Base-by-base conservation (phyloP, 148 eudicot species). In the Spergularia marina region DNA sequence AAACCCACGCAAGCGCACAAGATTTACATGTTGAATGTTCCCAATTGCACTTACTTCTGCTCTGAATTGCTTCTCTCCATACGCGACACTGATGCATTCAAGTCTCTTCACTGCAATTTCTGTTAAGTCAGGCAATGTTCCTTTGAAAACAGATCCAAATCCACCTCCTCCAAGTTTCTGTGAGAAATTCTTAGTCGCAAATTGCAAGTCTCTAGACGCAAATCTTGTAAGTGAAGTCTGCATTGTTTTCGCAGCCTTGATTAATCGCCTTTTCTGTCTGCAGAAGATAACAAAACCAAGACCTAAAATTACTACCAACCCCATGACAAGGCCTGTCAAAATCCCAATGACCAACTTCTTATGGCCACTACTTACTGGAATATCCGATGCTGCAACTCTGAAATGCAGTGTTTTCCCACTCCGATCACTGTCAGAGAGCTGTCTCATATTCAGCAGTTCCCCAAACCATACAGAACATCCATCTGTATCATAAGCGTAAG, bases 11-110 rank as follows among this genome's bases (percentile, higher is more conserved):
- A 90, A 87, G 16, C 88, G 75, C 17, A 88, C 90, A 44, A 90
- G 88, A 76, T 90, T 87, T 6, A 90, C 83, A 61, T 90, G 94
- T 47, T 90, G 89, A 68, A 90, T 81, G 36, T 81, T 90, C 56
- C 94, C 94, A 23, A 90, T 88, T 23, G 87, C 87, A 80, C 91
- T 82, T 15, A 90, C 91, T 84, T 88, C 94, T 30, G 90, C 55
- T 39, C 91, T 77, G 57, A 88, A 90, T 59, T 88, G 88, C 85
- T 90, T 88, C 78, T 90, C 91, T 23, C 91, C 94, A 36, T 86
- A 73, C 25, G 49, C 41, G 18, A 70, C 83, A 17, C 74, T 67
- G 1, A 86, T 63, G 71, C 86, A 79, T 14, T 90, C 94, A 11
- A 90, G 86, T 71, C 72, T 88, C 84, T 90, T 90, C 56, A 88